phyloP scores from a whole-genome alignment of 2,329 filamentous ascomycete genomes.

The Arthrobotrys iridis region DNA sequence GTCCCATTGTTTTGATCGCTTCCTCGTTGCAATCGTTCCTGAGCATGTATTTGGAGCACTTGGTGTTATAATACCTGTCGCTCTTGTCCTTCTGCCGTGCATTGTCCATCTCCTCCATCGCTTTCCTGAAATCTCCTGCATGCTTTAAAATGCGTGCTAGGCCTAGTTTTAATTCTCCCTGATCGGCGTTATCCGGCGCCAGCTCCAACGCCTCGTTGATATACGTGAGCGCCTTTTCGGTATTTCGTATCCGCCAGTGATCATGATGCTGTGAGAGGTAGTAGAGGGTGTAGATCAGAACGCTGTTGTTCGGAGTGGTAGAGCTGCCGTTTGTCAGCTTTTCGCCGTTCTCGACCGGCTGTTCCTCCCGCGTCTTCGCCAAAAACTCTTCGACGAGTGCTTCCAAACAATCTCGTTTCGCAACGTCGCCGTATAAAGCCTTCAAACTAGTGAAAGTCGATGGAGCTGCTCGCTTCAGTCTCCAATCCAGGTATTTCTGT shows the following conservation, averaged over 20 bases:
- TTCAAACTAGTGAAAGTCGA: slow-evolving; percentile 98
- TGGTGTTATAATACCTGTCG: slow-evolving; percentile 98
- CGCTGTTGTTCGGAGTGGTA: slow-evolving; percentile 69
- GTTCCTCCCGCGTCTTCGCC: slow-evolving; percentile 61
- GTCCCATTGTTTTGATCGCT: slow-evolving; percentile 85
- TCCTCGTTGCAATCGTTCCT: slow-evolving; percentile 89
- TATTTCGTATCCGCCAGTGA: slow-evolving; percentile 84
- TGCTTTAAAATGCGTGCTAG: slow-evolving; percentile 96
- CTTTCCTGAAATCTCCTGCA: slow-evolving; percentile 78
- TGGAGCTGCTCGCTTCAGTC: slow-evolving; percentile 91
- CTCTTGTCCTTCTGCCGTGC: slow-evolving; percentile 85
- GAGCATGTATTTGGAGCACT: slow-evolving; percentile 95
- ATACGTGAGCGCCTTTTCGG: slow-evolving; percentile 81
- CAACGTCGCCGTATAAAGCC: slow-evolving; percentile 80
- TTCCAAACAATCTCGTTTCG: slow-evolving; percentile 80
- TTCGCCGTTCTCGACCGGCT: slow-evolving; percentile 64
- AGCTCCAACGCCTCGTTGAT: slow-evolving; percentile 84
- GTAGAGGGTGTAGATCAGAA: slow-evolving; percentile 77
- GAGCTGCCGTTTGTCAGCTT: slow-evolving; percentile 65
- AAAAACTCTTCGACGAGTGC: slow-evolving; percentile 82
- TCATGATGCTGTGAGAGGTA: slow-evolving; percentile 98
- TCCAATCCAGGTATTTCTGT: slow-evolving; percentile 79
- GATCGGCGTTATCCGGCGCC: slow-evolving; percentile 75
- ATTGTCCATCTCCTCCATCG: slow-evolving; percentile 86
- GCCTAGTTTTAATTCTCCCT: slow-evolving; percentile 84